Evolutionary conservation across 305 asterid genomes (phyloP), one percentile per base, ranked within the genome.

Genomic region (Coffea humblotiana): DNA sequence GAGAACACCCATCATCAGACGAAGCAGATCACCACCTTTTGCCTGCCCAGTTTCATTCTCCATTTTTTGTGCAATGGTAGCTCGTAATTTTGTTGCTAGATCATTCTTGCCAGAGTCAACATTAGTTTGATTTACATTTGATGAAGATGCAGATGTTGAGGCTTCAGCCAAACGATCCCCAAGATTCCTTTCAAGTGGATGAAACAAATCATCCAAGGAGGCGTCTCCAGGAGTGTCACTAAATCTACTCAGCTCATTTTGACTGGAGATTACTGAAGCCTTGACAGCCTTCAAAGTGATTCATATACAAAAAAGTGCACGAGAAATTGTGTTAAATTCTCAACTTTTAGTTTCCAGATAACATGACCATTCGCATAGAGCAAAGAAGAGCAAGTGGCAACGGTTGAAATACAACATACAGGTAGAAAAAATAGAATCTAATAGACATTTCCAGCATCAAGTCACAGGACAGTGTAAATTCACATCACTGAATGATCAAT

Each of bases 151-250:
- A 86, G 98, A 92, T 27, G 94, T 88, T 77, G 98, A 93, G 81
- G 97, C 95, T 83, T 90, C 94, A 85, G 92, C 90, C 58, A 83
- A 90, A 64, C 82, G 88, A 76, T 83, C 91, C 86, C 86, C 91
- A 81, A 83, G 81, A 80, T 85, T 86, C 27, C 82, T 87, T 80
- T 90, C 97, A 78, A 88, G 82, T 51, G 97, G 98, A 85, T 90
- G 98, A 87, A 96, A 94, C 83, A 96, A 88, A 84, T 96, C 99
- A 75, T 96, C 98, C 91, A 93, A 87, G 75, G 95, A 91, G 78
- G 98, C 96, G 87, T 96, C 99, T 79, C 92, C 97, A 47, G 99
- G 98, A 79, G 97, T 87, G 81, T 96, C 98, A 89, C 98, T 94
- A 87, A 94, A 96, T 85, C 89, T 93, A 79, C 94, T 94, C 75